Base-by-base conservation (phyloP, 495 filamentous ascomycete genomes). In the Glonium stellatum region DNA sequence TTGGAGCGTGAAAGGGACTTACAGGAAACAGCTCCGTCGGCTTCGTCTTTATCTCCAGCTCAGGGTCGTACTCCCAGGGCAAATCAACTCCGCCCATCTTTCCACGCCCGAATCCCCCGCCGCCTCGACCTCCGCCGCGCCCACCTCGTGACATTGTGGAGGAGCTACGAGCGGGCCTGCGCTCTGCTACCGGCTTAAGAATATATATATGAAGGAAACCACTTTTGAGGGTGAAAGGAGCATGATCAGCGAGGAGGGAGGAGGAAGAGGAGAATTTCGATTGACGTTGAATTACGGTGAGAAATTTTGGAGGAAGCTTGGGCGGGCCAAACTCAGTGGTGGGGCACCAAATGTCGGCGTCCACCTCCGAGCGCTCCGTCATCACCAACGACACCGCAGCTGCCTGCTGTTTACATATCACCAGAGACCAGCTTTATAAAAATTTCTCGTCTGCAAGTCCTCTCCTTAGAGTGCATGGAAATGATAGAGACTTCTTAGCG, bases 271-370 rank as follows among this genome's bases (percentile, higher is more conserved):
- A 19, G 57, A 36, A 1, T n/a, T 18, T 12, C 22, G 57, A 18
- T 27, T 25, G 82, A 86, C 47, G 69, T 87, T 12, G 68, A 78
- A 49, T 74, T 73, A 25, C 82, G 84, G 65, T 74, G 80, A 55
- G 72, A 76, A 25, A 70, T 76, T 1, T 67, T 84, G 18, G 82
- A 84, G 41, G 76, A 79, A 53, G 27, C 27, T 73, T 80, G 52
- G 74, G 79, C 15, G 39, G 9, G 44, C 44, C 8, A 18, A 13
- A 51, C 10, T 44, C 27, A 31, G 27, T 31, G 27, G 27, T 31
- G 27, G 27, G 27, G 27, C 27, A 6, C 27, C 27, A 31, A 31
- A 31, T 6, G 3, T 31, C 27, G 27, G 27, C 27, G 27, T 6
- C 27, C 27, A 31, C 27, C 27, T 31, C 27, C 27, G 27, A 31